These are phyloP conservation scores for Bretschneidera sinensis DNA, from an alignment of 345 rosid species.

Conservation along the genomic window DNA sequence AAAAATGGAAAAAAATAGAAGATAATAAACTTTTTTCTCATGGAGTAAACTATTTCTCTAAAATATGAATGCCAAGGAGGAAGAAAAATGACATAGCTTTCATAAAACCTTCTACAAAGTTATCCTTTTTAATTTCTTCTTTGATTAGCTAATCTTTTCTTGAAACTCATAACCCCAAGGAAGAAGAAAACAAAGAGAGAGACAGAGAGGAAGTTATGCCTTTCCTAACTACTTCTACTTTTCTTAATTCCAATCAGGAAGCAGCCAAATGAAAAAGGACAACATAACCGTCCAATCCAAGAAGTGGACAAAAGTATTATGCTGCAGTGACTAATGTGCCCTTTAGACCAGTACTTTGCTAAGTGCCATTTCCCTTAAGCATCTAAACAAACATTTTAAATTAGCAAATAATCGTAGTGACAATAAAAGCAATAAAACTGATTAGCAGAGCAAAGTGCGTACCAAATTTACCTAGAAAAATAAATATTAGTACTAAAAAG, in stretches of 20 bases:
- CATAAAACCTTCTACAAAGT: too few species aligned
- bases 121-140: constrained; percentile 1
- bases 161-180: not conserved
- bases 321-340: constrained; percentile 17
- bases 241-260: constrained; percentile 9
- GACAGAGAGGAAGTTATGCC: too few species aligned
- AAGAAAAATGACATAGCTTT: too few species aligned
- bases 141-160: constrained; percentile 10
- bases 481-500: too few species aligned
- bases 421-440: not conserved
- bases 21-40: too few species aligned
- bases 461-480: too few species aligned
- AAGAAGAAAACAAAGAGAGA: constrained; percentile 11
- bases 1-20: not conserved
- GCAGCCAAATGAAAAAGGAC: constrained; percentile 12
- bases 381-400: not conserved
- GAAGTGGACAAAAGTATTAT: constrained; percentile 36
- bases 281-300: constrained; percentile 39
- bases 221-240: constrained; percentile 24
- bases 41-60: too few species aligned
- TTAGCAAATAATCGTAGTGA: too few species aligned
- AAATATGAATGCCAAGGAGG: not conserved
- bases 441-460: not conserved
- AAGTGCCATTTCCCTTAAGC: not conserved
- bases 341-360: not conserved